Evolutionary conservation across 768 basidiomycete genomes (phyloP).

Genomic region (Nidularia pulvinata): DNA sequence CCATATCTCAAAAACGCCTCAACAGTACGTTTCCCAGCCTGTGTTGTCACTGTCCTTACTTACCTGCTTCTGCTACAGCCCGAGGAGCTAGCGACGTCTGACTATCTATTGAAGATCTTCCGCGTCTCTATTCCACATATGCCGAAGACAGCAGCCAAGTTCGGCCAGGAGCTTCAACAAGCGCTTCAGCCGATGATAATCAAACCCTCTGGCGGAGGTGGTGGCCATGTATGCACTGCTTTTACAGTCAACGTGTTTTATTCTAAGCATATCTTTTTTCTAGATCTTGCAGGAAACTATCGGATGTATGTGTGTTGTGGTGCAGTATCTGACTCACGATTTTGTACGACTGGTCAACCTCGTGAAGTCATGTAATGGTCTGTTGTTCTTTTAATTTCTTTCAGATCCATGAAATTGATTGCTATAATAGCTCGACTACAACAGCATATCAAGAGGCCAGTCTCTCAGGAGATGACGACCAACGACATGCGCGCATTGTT

Average conservation of each 20-base stretch:
- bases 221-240: slow-evolving; percentile 51
- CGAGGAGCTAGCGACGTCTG: slow-evolving; percentile 84
- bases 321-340: slow-evolving; percentile 86
- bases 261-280: not conserved
- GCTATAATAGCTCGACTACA: slow-evolving; percentile 55
- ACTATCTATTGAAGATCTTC: slow-evolving; percentile 90
- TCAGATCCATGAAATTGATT: not conserved
- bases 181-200: slow-evolving; percentile 90
- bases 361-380: slow-evolving; percentile 85
- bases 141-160: slow-evolving; percentile 88
- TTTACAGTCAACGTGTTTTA: not conserved
- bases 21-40: slow-evolving; percentile 48
- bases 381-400: slow-evolving; percentile 11
- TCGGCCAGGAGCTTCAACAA: slow-evolving; percentile 82
- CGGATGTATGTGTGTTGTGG: slow-evolving; percentile 88
- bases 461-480: slow-evolving; percentile 33
- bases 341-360: slow-evolving; percentile 76
- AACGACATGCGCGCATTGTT: slow-evolving; percentile 56
- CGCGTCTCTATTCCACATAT: slow-evolving; percentile 81
- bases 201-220: slow-evolving; percentile 72
- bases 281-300: slow-evolving; percentile 91
- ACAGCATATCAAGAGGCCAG: slow-evolving; percentile 47
- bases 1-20: slow-evolving; percentile 88
- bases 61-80: slow-evolving; percentile 34
- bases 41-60: not conserved